phyloP scores from a whole-genome alignment of 108 stramenopile genomes.

The Stephanodiscus minutulus region DNA sequence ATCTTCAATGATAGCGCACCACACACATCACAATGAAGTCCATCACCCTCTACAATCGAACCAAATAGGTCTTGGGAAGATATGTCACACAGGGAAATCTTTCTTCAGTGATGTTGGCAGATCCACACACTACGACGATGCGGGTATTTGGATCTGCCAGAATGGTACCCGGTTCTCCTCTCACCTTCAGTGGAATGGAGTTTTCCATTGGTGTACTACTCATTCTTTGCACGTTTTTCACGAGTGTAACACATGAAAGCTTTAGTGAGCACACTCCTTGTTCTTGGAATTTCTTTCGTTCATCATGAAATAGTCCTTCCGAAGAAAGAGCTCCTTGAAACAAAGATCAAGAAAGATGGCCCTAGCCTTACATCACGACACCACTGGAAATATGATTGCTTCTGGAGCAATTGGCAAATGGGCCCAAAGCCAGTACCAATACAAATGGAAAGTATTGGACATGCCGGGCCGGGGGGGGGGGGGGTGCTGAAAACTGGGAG shows the following conservation, averaged over 20 bases:
- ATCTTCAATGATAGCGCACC: constrained; percentile 17
- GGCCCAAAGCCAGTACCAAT: constrained; percentile 25
- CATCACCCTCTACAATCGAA: neutral
- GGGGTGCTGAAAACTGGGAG: constrained; percentile 15
- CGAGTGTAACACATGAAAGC: constrained; percentile 25
- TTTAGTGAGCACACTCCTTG: constrained; percentile 8
- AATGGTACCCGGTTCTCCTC: constrained; percentile 3
- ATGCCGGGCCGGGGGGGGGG: constrained; percentile 2
- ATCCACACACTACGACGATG: constrained; percentile 25
- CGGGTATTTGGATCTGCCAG: constrained; percentile 13
- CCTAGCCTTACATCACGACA: constrained; percentile 16
- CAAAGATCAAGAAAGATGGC: constrained; percentile 17
- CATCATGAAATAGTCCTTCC: constrained; percentile 23
- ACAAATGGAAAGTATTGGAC: constrained; percentile 13
- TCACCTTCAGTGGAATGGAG: neutral
- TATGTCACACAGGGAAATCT: constrained; percentile 5
- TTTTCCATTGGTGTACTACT: constrained; percentile 14
- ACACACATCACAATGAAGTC: constrained; percentile 30
- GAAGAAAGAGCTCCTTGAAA: constrained; percentile 3
- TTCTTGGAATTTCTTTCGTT: constrained; percentile 7
- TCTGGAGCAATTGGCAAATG: constrained; percentile 17
- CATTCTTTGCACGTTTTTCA: constrained; percentile 15
- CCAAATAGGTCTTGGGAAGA: constrained; percentile 7
- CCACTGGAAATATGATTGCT: constrained; percentile 11
- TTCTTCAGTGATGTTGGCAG: constrained; percentile 21